Conservation (phyloP, 495 filamentous ascomycete genomes). For the Neurospora sp. region DNA sequence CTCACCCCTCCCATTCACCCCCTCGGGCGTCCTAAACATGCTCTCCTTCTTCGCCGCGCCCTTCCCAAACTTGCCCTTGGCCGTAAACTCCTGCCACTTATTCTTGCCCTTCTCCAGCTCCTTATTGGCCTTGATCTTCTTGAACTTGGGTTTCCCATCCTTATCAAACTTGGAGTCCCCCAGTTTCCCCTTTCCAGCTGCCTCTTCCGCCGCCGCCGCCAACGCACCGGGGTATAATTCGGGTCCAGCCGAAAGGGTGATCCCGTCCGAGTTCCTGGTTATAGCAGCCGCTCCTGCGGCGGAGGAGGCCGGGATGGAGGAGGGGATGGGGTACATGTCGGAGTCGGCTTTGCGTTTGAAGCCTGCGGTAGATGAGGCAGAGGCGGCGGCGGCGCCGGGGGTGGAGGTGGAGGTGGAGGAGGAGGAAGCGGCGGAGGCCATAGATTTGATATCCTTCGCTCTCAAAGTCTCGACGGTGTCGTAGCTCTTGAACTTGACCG, state of each 20-base stretch:
- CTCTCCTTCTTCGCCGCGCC: constrained; percentile 69
- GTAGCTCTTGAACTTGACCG: constrained; percentile 89
- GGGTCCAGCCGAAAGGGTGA: constrained; percentile 74
- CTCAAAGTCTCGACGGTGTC: constrained; percentile 76
- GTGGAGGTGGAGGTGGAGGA: constrained; percentile 39
- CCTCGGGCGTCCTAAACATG: constrained; percentile 91
- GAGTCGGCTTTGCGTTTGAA: constrained; percentile 9
- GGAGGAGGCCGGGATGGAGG: constrained; percentile 10
- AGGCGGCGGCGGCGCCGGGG: constrained; percentile 49
- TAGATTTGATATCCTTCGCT: constrained; percentile 72
- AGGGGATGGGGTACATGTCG: constrained; percentile 17
- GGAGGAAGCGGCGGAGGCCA: constrained; percentile 45
- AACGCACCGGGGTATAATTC: constrained; percentile 52
- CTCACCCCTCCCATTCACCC: constrained; percentile 74
- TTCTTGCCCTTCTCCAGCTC: constrained; percentile 83
- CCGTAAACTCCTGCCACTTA: constrained; percentile 89
- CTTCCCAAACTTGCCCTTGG: constrained; percentile 46
- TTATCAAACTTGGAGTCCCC: constrained; percentile 11
- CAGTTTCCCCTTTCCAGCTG: constrained; percentile 7
- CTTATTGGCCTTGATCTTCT: constrained; percentile 84
- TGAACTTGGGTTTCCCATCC: constrained; percentile 33
- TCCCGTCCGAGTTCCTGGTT: constrained; percentile 33
- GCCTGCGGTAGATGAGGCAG: constrained; percentile 27
- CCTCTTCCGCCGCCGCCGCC: not conserved
- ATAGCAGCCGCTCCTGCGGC: constrained; percentile 13